These are phyloP conservation scores for Pyrenophora seminiperda DNA, from an alignment of 2,329 filamentous ascomycete species.

Conservation along the genomic window DNA sequence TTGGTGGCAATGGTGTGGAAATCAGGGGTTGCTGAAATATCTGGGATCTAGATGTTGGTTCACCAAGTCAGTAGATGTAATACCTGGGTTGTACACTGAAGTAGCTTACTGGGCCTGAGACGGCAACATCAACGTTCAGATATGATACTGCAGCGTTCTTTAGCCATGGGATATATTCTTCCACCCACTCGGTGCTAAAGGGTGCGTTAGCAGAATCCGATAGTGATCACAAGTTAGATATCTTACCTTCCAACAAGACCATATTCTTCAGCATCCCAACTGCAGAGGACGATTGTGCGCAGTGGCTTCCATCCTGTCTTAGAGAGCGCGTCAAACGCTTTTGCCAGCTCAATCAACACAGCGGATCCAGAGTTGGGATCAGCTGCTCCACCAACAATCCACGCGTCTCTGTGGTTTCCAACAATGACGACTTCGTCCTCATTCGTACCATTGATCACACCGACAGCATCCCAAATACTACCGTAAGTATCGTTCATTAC, in stretches of 20 bases:
- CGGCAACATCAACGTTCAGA: conserved; percentile 59
- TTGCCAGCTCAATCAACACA: conserved; percentile 57
- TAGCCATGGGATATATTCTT: conserved; percentile 57
- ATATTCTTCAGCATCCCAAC: conserved; percentile 53
- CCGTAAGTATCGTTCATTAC: conserved; percentile 82
- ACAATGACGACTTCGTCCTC: conserved; percentile 60
- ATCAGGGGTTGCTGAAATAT: conserved; percentile 49
- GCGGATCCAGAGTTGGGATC: conserved; percentile 60
- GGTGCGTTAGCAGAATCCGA: conserved; percentile 1
- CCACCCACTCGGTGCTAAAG: conserved; percentile 55
- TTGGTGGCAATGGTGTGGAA: conserved; percentile 46
- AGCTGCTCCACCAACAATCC: conserved; percentile 59
- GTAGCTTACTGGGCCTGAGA: conserved; percentile 16
- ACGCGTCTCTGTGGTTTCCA: conserved; percentile 61
- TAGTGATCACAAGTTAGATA: not conserved
- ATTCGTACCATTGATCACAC: conserved; percentile 71
- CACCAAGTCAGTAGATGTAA: conserved; percentile 30
- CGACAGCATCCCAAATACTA: conserved; percentile 76
- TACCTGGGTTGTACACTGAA: too few species aligned
- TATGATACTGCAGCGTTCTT: conserved; percentile 53
- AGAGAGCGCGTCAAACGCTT: conserved; percentile 55
- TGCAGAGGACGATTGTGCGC: conserved; percentile 55
- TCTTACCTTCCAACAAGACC: conserved; percentile 43
- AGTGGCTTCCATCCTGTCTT: conserved; percentile 58
- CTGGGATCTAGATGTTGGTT: conserved; percentile 43